phyloP scores from a whole-genome alignment of 192 early-diverging fungal genomes.

The Coemansia sp. region DNA sequence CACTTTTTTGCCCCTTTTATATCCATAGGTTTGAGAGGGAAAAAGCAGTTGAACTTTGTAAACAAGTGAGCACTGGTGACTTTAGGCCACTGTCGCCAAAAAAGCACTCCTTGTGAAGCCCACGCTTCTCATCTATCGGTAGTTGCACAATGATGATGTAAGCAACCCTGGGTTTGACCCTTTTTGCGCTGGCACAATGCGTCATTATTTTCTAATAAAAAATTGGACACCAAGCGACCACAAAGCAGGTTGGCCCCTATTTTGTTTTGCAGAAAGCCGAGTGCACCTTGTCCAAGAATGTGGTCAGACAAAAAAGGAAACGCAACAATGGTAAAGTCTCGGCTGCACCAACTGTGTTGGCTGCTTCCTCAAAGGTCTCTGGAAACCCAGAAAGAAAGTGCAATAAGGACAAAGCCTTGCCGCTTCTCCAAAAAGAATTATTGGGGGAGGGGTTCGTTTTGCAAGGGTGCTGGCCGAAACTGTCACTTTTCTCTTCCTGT shows the following conservation, averaged over 20 bases:
- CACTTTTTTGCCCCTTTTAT: not conserved
- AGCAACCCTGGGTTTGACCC: too few species aligned
- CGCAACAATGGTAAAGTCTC: not conserved
- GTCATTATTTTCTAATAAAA: too few species aligned
- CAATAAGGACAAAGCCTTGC: not conserved
- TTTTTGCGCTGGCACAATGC: too few species aligned
- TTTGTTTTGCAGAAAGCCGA: not conserved
- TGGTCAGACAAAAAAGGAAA: not conserved
- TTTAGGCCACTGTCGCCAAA: not conserved
- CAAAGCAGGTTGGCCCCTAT: not conserved
- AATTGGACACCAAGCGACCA: not conserved
- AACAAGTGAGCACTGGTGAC: not conserved
- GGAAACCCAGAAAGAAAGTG: not conserved
- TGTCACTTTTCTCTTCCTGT: not conserved
- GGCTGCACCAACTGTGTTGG: not conserved
- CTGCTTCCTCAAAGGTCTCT: not conserved
- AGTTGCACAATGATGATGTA: too few species aligned
- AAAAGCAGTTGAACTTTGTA: not conserved
- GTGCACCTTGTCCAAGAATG: not conserved
- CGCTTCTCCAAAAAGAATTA: not conserved
- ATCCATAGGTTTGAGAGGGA: not conserved
- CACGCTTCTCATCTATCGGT: not conserved
- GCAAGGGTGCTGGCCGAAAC: not conserved
- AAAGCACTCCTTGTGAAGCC: not conserved
- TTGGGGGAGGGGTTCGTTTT: not conserved